A percentile compares a stretch with the other conserved stretches of the same genome.
phyloP scores from a whole-genome alignment of 495 filamentous ascomycete species.

The Penicillium longicatenatum region DNA sequence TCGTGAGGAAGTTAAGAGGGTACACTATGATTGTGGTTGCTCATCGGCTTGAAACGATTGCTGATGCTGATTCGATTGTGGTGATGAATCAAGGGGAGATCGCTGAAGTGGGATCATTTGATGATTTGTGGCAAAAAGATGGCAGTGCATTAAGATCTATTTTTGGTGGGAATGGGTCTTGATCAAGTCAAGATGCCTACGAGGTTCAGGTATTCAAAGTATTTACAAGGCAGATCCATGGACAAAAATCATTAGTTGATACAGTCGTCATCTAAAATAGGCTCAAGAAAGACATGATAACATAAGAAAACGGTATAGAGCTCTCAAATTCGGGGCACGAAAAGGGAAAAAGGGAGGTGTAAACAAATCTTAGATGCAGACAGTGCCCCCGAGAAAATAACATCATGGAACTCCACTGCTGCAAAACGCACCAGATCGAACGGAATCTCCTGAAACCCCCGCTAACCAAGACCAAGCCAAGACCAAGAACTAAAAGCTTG shows the following conservation, averaged over 20 bases:
- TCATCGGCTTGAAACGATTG: neutral
- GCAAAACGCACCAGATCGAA: neutral
- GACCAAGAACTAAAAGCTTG: conserved; percentile 11
- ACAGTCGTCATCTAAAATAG: conserved; percentile 24
- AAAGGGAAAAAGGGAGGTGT: neutral
- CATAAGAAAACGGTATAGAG: conserved; percentile 30
- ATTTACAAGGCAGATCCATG: neutral
- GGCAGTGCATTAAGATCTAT: neutral
- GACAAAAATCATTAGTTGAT: conserved; percentile 27
- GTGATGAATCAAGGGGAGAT: neutral
- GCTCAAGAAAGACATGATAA: conserved; percentile 17
- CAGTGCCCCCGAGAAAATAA: neutral
- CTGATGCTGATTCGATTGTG: neutral
- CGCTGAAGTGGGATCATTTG: neutral
- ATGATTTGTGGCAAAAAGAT: neutral
- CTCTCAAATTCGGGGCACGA: conserved; percentile 28
- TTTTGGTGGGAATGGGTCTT: neutral
- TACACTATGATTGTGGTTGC: conserved; percentile 1
- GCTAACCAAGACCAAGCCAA: conserved; percentile 8
- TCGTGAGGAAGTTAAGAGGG: neutral
- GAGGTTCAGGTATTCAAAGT: too few relatives aligned
- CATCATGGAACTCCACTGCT: neutral
- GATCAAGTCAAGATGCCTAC: neutral
- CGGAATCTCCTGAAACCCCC: conserved; percentile 2
- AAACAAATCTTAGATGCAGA: conserved; percentile 7